These are phyloP conservation scores for Colletotrichum sp. DNA, from an alignment of 2,329 filamentous ascomycete genomes.

Conservation along the genomic window DNA sequence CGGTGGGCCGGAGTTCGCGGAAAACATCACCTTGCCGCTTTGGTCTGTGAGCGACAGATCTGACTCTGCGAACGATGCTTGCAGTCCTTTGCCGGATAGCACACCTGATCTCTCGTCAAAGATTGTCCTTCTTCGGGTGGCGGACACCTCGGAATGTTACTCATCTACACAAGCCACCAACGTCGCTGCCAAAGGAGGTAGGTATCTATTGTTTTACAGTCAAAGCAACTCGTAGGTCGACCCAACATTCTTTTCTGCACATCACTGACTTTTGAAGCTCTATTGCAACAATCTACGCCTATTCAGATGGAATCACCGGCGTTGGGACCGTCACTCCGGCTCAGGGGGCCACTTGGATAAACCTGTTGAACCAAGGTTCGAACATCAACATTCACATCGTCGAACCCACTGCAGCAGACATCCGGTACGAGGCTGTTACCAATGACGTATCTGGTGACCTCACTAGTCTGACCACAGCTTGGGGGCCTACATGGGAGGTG, in stretches of 20 bases:
- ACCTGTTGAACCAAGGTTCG: slow-evolving; percentile 26
- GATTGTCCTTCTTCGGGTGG: slow-evolving; percentile 45
- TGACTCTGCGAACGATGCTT: slow-evolving; percentile 27
- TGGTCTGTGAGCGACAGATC: slow-evolving; percentile 2
- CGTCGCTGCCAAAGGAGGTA: slow-evolving; percentile 42
- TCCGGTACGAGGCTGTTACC: not conserved
- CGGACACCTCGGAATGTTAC: slow-evolving; percentile 32
- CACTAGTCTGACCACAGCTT: slow-evolving; percentile 7
- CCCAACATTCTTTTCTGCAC: not conserved
- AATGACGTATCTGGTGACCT: not conserved
- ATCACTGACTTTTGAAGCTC: not conserved
- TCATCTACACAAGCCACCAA: slow-evolving; percentile 40
- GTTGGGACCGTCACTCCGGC: not conserved
- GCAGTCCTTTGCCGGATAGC: slow-evolving; percentile 25
- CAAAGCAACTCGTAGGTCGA: not conserved
- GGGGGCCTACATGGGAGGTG: slow-evolving; percentile 23
- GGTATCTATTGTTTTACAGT: slow-evolving; percentile 30
- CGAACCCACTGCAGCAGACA: not conserved
- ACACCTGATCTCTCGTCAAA: slow-evolving; percentile 41
- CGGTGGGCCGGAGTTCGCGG: not conserved
- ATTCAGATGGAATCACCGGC: not conserved
- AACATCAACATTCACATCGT: slow-evolving; percentile 32
- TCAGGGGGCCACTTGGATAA: not conserved
- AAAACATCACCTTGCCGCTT: slow-evolving; percentile 7
- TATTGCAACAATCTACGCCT: not conserved